These are phyloP conservation scores for Vitis labrusca DNA, from an alignment of 164 flowering plant genomes.

Conservation along the genomic window DNA sequence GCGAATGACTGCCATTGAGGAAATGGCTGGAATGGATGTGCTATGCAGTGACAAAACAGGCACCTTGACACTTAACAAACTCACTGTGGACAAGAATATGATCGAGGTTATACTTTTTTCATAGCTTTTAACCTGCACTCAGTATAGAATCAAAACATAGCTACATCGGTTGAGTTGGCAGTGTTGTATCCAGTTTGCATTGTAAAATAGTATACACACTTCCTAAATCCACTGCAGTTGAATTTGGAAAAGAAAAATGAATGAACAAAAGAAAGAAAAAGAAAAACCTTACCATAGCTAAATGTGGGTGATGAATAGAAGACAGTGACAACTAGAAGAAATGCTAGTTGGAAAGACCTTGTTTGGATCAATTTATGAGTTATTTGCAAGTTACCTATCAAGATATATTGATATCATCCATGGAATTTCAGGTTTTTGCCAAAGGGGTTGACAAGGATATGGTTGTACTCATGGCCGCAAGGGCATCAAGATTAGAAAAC, in stretches of 20 bases:
- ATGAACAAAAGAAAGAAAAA: neutral
- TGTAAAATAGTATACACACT: neutral
- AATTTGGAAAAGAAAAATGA: neutral
- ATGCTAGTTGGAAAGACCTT: neutral
- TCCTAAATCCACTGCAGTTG: neutral
- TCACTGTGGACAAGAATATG: constrained; percentile 58
- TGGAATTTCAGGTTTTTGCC: constrained; percentile 43
- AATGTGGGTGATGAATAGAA: neutral
- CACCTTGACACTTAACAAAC: constrained; percentile 72
- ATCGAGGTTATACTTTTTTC: constrained; percentile 55
- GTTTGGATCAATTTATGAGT: neutral
- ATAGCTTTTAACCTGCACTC: neutral
- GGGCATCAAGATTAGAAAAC: constrained; percentile 69
- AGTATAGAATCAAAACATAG: neutral
- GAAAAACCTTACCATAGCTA: neutral
- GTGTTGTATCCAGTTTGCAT: no score
- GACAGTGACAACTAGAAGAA: neutral
- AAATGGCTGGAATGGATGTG: constrained; percentile 91
- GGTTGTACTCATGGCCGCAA: constrained; percentile 68
- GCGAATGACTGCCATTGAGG: constrained; percentile 88
- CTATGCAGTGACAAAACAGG: constrained; percentile 85
- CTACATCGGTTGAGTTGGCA: neutral
- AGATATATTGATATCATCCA: neutral
- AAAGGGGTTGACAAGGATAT: constrained; percentile 51
- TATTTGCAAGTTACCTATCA: neutral